These are phyloP conservation scores for Heimioporus sp. DNA, from an alignment of 768 basidiomycete genomes.

Conservation along the genomic window DNA sequence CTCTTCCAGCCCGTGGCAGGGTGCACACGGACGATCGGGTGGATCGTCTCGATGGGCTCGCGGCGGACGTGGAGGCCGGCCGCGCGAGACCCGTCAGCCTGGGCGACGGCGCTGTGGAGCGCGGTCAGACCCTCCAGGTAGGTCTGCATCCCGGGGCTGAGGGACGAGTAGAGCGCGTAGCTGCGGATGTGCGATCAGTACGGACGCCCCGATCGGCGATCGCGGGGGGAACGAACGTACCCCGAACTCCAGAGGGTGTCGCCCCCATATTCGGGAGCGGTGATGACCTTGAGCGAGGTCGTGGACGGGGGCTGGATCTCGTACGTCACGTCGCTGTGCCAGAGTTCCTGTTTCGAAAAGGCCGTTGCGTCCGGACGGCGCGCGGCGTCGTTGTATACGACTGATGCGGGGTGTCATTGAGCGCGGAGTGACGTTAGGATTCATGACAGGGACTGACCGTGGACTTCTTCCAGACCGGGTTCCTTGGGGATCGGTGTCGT, in stretches of 20 bases:
- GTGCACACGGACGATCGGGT: slow-evolving; percentile 82
- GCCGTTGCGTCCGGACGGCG: slow-evolving; percentile 60
- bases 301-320: slow-evolving; percentile 80
- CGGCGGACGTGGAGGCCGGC: slow-evolving; percentile 71
- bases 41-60: slow-evolving; percentile 63
- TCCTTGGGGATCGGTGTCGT: slow-evolving; percentile 72
- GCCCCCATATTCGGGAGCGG: slow-evolving; percentile 68
- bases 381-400: slow-evolving; percentile 68
- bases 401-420: slow-evolving; percentile 36
- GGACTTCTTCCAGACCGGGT: slow-evolving; percentile 74
- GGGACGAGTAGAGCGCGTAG: slow-evolving; percentile 80
- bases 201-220: background rate
- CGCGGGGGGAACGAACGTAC: slow-evolving; percentile 39
- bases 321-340: slow-evolving; percentile 82
- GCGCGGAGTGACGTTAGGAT: background rate
- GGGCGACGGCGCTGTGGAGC: slow-evolving; percentile 74
- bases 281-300: slow-evolving; percentile 74
- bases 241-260: slow-evolving; percentile 84
- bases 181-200: slow-evolving; percentile 33
- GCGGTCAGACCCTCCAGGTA: slow-evolving; percentile 75
- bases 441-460: slow-evolving; percentile 41
- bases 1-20: slow-evolving; percentile 85
- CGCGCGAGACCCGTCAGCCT: slow-evolving; percentile 71
- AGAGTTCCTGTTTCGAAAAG: slow-evolving; percentile 73
- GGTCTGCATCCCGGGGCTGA: slow-evolving; percentile 70